These are phyloP conservation scores for Thinopyrum elongatum DNA, from an alignment of 176 grass and related monocot species.

Conservation along the genomic window DNA sequence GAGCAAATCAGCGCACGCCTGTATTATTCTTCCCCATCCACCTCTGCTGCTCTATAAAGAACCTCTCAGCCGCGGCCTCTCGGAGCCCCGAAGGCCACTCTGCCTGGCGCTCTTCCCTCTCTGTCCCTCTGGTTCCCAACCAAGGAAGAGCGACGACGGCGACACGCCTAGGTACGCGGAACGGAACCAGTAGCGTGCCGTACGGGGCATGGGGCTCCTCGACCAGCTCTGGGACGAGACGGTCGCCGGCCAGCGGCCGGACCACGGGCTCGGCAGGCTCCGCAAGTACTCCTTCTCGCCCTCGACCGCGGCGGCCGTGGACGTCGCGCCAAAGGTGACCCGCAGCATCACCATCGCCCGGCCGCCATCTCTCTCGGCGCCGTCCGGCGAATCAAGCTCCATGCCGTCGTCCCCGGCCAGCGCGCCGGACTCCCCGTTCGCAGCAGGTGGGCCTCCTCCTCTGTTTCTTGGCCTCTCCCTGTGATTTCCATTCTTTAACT, in stretches of 20 bases:
- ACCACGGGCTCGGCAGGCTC: slow-evolving; percentile 73
- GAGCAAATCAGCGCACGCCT: neutral
- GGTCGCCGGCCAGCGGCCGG: slow-evolving; percentile 73
- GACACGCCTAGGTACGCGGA: neutral
- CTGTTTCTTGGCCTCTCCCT: neutral
- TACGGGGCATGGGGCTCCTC: slow-evolving; percentile 47
- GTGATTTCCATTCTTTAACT: neutral
- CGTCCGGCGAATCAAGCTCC: slow-evolving; percentile 36
- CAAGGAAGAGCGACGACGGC: too few relatives aligned
- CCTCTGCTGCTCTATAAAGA: slow-evolving; percentile 28
- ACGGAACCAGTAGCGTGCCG: too few relatives aligned
- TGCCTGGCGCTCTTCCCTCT: too few relatives aligned
- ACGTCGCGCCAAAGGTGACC: slow-evolving; percentile 28
- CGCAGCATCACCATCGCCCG: slow-evolving; percentile 66
- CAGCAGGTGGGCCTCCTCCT: slow-evolving; percentile 25
- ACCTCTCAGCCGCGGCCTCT: neutral
- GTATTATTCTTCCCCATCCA: neutral
- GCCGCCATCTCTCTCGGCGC: neutral
- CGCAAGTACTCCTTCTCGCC: slow-evolving; percentile 63
- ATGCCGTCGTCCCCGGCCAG: slow-evolving; percentile 56
- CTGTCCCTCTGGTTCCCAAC: too few relatives aligned
- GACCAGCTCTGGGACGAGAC: slow-evolving; percentile 97
- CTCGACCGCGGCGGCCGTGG: neutral
- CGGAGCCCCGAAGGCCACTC: neutral
- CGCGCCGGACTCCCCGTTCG: slow-evolving; percentile 49